Percentiles rank a stretch among this genome's conserved stretches.
These are phyloP conservation scores for Botrytis fabae DNA, from an alignment of 2,329 filamentous ascomycete genomes.

Conservation along the genomic window DNA sequence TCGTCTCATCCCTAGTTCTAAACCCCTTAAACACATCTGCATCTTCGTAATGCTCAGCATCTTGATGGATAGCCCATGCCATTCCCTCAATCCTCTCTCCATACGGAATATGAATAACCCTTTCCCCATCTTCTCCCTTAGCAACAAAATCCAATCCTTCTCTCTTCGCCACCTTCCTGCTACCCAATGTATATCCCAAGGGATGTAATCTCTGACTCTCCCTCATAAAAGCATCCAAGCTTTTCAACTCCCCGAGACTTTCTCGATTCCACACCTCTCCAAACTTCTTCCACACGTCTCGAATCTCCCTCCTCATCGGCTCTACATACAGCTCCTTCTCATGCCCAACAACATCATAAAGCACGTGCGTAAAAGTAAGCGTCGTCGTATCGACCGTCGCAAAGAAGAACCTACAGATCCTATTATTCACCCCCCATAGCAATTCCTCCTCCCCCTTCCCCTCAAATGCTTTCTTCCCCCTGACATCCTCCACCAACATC, in stretches of 20 bases:
- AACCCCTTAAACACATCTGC: slow-evolving; percentile 15
- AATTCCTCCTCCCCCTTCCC: background rate
- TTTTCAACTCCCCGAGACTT: slow-evolving; percentile 8
- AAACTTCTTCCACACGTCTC: slow-evolving; percentile 3
- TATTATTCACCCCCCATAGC: background rate
- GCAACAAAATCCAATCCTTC: background rate
- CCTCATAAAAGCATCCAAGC: slow-evolving; percentile 16
- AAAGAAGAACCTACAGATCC: slow-evolving; percentile 11
- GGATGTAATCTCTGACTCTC: slow-evolving; percentile 20
- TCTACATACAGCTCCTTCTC: background rate
- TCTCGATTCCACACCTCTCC: slow-evolving; percentile 7
- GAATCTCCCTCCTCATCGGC: slow-evolving; percentile 12
- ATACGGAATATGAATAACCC: background rate
- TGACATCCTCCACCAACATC: slow-evolving; percentile 4
- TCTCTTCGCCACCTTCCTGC: slow-evolving; percentile 10
- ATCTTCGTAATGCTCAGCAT: slow-evolving; percentile 8
- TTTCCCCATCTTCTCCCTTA: slow-evolving; percentile 1
- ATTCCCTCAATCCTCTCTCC: slow-evolving; percentile 9
- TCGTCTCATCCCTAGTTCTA: background rate
- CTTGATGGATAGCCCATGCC: slow-evolving; percentile 15
- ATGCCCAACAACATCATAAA: slow-evolving; percentile 19
- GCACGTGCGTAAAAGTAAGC: slow-evolving; percentile 13
- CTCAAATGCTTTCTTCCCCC: background rate
- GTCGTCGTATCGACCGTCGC: slow-evolving; percentile 18
- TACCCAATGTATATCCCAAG: slow-evolving; percentile 16